Conservation (phyloP, 2,329 filamentous ascomycete species). For the Scedosporium aurantiacum region DNA sequence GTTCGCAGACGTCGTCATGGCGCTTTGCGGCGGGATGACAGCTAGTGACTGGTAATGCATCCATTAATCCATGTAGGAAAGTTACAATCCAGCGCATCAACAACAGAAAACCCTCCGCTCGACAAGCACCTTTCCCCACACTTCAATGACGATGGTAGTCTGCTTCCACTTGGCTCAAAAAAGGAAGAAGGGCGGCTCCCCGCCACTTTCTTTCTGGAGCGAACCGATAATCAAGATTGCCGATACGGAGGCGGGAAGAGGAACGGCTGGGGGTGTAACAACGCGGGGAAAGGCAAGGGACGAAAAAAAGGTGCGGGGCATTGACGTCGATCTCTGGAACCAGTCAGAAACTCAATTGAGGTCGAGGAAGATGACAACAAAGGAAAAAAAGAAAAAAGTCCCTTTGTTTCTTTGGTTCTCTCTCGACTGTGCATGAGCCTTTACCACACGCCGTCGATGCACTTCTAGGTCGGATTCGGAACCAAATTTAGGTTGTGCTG, state of each 20-base stretch:
- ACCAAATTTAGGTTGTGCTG: not conserved
- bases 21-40: not conserved
- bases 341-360: not conserved
- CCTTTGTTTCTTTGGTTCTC: not conserved
- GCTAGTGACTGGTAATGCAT: not conserved
- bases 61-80: not conserved
- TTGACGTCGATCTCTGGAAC: not conserved
- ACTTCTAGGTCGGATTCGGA: not conserved
- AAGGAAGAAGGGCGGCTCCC: not conserved
- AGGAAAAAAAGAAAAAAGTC: not conserved
- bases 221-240: not conserved
- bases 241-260: not conserved
- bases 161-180: not conserved
- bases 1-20: conserved; percentile 4
- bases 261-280: not conserved
- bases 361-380: not conserved
- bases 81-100: not conserved
- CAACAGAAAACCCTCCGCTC: not conserved
- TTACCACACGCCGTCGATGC: not conserved
- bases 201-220: not conserved
- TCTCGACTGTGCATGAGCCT: not conserved
- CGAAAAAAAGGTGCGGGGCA: not conserved
- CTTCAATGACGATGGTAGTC: not conserved
- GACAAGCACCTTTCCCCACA: not conserved
- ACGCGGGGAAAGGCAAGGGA: not conserved